Conservation (phyloP, 257 asterid genomes). For the Apocynum venetum region DNA sequence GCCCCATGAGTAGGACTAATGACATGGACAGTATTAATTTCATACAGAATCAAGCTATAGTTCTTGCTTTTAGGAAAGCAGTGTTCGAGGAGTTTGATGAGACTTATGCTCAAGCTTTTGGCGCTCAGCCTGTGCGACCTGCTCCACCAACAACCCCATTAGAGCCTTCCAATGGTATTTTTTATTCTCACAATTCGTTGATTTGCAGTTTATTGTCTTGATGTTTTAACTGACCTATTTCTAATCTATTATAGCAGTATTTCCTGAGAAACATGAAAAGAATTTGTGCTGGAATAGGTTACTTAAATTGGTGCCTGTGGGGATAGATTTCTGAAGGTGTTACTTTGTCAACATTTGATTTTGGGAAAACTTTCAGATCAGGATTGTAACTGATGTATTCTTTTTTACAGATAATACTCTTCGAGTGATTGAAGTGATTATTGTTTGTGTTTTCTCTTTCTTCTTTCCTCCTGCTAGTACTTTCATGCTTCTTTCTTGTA, state of each 20-base stretch:
- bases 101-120: slow-evolving; percentile 93
- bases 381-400: not conserved
- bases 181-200: not conserved
- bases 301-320: not conserved
- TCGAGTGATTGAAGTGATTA: not conserved
- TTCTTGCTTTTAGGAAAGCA: slow-evolving; percentile 63
- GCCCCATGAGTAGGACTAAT: slow-evolving; percentile 39
- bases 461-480: not conserved
- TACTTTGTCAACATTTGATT: not conserved
- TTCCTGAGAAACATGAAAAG: not conserved
- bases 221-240: not conserved
- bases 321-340: not conserved
- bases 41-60: slow-evolving; percentile 62
- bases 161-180: slow-evolving; percentile 70
- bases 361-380: not conserved
- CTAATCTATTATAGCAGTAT: not conserved
- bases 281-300: not conserved
- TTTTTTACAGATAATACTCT: not conserved
- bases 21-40: slow-evolving; percentile 36
- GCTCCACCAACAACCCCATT: slow-evolving; percentile 40
- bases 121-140: slow-evolving; percentile 53
- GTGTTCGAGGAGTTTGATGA: slow-evolving; percentile 82
- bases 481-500: not conserved
- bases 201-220: not conserved
- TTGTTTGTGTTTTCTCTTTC: not conserved